These are phyloP conservation scores for Hamiltosporidium tvaerminnensis DNA, from an alignment of 371 early-diverging fungal genomes.

Conservation along the genomic window DNA sequence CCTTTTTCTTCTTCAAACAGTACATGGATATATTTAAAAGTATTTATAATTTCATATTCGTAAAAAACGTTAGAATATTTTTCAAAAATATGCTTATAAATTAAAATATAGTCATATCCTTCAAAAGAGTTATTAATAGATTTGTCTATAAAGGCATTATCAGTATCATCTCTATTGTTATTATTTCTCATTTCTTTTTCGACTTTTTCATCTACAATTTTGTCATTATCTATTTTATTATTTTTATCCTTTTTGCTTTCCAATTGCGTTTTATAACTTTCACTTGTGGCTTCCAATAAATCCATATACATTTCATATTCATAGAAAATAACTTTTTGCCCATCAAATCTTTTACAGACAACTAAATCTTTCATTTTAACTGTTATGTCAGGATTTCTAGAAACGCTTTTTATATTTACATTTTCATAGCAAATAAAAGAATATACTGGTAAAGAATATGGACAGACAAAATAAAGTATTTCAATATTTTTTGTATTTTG, in stretches of 20 bases:
- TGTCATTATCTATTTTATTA: too few relatives aligned
- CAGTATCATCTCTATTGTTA: too few relatives aligned
- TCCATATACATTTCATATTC: neutral
- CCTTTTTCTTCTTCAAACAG: neutral
- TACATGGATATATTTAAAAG: neutral
- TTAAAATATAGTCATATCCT: neutral
- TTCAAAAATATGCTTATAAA: neutral
- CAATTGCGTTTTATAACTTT: neutral
- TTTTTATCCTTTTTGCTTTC: too few relatives aligned
- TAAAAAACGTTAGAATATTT: neutral
- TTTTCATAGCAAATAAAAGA: neutral
- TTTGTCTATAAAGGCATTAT: too few relatives aligned
- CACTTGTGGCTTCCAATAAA: neutral
- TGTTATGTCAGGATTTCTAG: neutral
- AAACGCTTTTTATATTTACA: neutral
- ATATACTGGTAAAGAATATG: slow-evolving; percentile 5
- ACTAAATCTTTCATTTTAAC: neutral
- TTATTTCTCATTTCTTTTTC: too few relatives aligned
- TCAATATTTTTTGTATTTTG: neutral
- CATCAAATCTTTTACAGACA: neutral
- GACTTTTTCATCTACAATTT: too few relatives aligned
- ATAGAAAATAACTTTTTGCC: neutral
- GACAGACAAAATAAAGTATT: slow-evolving; percentile 2
- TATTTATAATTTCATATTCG: neutral
- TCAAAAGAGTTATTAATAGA: too few relatives aligned